A percentile compares a stretch with the other conserved stretches of the same genome.
phyloP scores from a whole-genome alignment of 2,329 filamentous ascomycete species.

The Beauveria australis region DNA sequence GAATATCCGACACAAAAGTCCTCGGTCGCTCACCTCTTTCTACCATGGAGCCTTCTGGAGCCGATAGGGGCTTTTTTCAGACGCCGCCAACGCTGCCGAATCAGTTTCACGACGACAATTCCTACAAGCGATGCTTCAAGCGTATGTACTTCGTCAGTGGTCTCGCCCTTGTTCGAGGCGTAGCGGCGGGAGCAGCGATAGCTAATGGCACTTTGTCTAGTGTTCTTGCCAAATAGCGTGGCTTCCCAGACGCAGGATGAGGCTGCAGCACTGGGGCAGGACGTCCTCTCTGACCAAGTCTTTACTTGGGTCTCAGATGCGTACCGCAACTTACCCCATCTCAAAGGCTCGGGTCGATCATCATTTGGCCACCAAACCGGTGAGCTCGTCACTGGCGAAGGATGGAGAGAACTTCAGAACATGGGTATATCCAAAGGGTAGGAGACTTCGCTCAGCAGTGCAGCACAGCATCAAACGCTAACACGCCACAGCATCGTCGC shows the following conservation, averaged over 20 bases:
- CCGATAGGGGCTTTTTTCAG: slow-evolving; percentile 49
- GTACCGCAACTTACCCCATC: slow-evolving; percentile 54
- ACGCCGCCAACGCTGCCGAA: slow-evolving; percentile 42
- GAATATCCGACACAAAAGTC: neutral
- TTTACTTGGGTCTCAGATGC: slow-evolving; percentile 54
- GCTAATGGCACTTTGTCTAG: slow-evolving; percentile 21
- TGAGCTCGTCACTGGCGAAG: slow-evolving; percentile 54
- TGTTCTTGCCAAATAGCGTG: slow-evolving; percentile 39
- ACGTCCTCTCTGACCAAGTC: slow-evolving; percentile 45
- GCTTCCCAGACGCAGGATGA: slow-evolving; percentile 32
- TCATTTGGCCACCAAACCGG: slow-evolving; percentile 53
- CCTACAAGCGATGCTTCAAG: slow-evolving; percentile 42
- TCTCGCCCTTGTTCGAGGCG: neutral
- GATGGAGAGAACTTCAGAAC: slow-evolving; percentile 55
- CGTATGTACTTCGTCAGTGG: slow-evolving; percentile 27
- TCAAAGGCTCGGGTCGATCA: slow-evolving; percentile 48
- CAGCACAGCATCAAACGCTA: neutral
- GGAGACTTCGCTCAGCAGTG: neutral
- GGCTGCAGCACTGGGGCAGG: slow-evolving; percentile 38
- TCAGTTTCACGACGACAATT: slow-evolving; percentile 48
- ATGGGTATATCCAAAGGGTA: slow-evolving; percentile 49
- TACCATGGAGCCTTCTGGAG: slow-evolving; percentile 35
- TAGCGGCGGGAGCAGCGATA: neutral
- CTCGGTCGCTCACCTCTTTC: neutral
- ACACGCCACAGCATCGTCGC: slow-evolving; percentile 40